Evolutionary conservation across 2,329 filamentous ascomycete species (phyloP), one percentile per base, ranked within the genome.

Genomic region (Monosporascus ibericus): DNA sequence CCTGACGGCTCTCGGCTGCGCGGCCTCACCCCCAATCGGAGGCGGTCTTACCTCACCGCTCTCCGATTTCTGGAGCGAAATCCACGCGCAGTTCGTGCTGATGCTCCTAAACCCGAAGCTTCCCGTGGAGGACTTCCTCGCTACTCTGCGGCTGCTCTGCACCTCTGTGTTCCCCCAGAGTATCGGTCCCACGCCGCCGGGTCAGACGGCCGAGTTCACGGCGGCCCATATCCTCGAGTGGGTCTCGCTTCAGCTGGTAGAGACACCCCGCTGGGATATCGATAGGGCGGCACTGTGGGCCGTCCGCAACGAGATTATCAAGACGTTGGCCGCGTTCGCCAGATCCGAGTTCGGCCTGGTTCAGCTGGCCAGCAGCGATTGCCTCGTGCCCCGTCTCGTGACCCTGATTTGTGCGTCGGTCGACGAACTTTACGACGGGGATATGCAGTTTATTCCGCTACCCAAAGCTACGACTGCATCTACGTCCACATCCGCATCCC

Each of bases 381-480:
- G 79, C 40, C 84, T 84, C 14, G 81, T 95, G 17, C 90, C 88
- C 1, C 82, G 89, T 3, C 72, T 96, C 0, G 85, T 95, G 25
- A 81, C 84, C 25, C 82, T 87, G 4, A 66, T 82, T 15, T 75
- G 72, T 48, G 72, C 69, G 44, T 82, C 92, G 49, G 85, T 94
- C 53, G 87, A 90, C 57, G 83, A 87, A 58, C 72, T 96, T 20
- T 88, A 91, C 64, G 79, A 87, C 5, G 72, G 79, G 20, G 71
- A 76, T 24, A 75, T 86, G 51, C 60, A 58, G 27, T 67, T 64
- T 47, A 53, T 59, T 11, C 52, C 59, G 36, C 49, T 56, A 1
- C 44, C 42, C 7, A 24, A 30, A 15, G 14, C 34, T 14, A 47
- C 48, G 5, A 18, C 42, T 3, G n/a, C 24, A 46, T 27, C 24